Evolutionary conservation across 352 stramenopile species (phyloP), one percentile per base, ranked within the genome.

Genomic region (Phytophthora pistaciae): DNA sequence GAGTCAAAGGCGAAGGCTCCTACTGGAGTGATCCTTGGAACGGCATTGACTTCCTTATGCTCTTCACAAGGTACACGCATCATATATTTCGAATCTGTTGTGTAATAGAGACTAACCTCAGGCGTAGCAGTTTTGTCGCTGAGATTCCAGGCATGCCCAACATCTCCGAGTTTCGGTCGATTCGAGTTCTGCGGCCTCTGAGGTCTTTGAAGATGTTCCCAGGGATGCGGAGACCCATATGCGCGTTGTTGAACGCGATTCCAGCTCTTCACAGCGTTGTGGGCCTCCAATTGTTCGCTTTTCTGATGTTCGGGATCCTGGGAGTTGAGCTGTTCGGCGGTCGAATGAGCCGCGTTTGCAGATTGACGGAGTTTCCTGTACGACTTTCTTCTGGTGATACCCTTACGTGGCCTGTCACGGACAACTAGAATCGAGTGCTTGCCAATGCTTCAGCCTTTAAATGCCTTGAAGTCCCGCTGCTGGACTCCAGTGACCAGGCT

Each of bases 21-120:
- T 98, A 97, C 66, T 70, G 96, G 0, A 70, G 74, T 2, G 88
- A 98, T 57, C 68, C 77, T 0, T 98, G 92, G 93, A 98, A 98
- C 49, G 65, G 91, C 13, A 75, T 98, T 8, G 93, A 98, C 66
- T 98, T 98, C 60, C 64, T 96, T 29, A 90, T 98, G 55, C 91
- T 98, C 54, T 46, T 94, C 8, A 84, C 88, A 6, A 92, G 84
- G 80, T 97, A 71, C 5, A 36, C 29, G 8, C 29, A 36, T 36
- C 0, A 10, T 36, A 36, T 36, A 10, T 36, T 36, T 36, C 7
- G 11, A 36, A 36, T 11, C 8, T 36, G 1, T 36, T 36, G 29
- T 10, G 29, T 36, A 36, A 36, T 36, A 3, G 29, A 9, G 29
- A 27, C 52, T 57, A 25, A 57, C 16, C 8, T 57, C 25, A 27